Conservation (phyloP, 352 stramenopile species). For the Saprolegnia diclina region DNA sequence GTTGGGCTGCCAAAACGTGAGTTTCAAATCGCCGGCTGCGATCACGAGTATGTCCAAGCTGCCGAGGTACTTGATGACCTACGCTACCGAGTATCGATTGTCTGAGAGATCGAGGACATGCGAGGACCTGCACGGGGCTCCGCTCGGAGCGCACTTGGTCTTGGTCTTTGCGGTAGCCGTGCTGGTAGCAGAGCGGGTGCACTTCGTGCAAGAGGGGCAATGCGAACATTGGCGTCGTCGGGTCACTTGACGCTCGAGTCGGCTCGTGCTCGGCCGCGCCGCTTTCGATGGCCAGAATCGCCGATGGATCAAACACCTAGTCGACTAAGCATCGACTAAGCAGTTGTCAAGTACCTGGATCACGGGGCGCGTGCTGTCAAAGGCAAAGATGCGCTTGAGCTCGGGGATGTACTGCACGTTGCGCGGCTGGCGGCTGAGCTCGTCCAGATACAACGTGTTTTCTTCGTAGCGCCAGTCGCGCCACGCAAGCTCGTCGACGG, state of each 20-base stretch:
- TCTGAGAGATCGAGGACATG: background rate
- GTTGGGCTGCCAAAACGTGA: constrained; percentile 66
- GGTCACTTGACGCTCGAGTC: no score
- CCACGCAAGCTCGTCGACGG: constrained; percentile 39
- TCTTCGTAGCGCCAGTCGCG: constrained; percentile 73
- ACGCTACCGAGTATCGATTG: background rate
- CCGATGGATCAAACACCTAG: constrained; percentile 30
- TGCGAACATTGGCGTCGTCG: constrained; percentile 29
- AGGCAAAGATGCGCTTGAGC: constrained; percentile 51
- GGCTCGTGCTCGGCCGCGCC: background rate
- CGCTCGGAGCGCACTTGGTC: constrained; percentile 69
- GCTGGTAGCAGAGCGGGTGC: constrained; percentile 61
- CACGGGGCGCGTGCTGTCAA: constrained; percentile 59
- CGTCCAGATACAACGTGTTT: constrained; percentile 43
- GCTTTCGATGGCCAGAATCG: background rate
- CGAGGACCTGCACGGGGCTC: constrained; percentile 48
- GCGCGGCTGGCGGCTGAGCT: constrained; percentile 45
- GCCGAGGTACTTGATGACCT: constrained; percentile 57
- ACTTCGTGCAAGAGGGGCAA: constrained; percentile 62
- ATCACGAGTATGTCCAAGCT: constrained; percentile 56
- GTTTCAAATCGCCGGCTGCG: constrained; percentile 64
- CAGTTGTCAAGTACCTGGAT: constrained; percentile 48
- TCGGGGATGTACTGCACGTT: constrained; percentile 50
- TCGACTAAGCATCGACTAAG: background rate
- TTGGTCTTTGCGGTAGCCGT: constrained; percentile 66